Conservation (phyloP, 2,329 filamentous ascomycete genomes). For the Davidsoniella virescens region DNA sequence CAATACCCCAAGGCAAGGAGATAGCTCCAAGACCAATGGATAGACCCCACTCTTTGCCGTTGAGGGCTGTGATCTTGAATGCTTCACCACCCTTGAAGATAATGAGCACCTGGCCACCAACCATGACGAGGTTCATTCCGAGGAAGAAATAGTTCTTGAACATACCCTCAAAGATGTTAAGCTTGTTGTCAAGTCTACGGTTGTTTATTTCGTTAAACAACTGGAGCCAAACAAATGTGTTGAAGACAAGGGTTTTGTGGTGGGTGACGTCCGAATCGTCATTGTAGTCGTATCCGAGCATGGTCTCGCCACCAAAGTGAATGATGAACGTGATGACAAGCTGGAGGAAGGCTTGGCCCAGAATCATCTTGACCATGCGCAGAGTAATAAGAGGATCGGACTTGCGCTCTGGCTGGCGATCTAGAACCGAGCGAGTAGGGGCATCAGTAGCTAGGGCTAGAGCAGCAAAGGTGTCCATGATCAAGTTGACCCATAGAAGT, state of each 20-base stretch:
- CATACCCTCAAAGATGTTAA: conserved; percentile 79
- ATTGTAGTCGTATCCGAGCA: conserved; percentile 33
- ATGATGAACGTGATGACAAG: conserved; percentile 40
- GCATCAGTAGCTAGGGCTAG: conserved; percentile 28
- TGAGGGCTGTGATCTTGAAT: conserved; percentile 50
- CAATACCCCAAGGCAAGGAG: conserved; percentile 57
- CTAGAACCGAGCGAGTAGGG: conserved; percentile 20
- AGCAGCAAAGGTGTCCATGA: conserved; percentile 47
- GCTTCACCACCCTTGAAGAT: conserved; percentile 65
- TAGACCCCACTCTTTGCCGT: conserved; percentile 63
- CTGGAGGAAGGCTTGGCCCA: conserved; percentile 45
- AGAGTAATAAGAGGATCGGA: conserved; percentile 56
- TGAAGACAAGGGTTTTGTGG: conserved; percentile 48
- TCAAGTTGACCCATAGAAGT: conserved; percentile 46
- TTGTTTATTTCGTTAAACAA: conserved; percentile 76
- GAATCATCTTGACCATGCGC: conserved; percentile 53
- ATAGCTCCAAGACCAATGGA: conserved; percentile 62
- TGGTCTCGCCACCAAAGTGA: conserved; percentile 41
- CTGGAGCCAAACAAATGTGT: conserved; percentile 57
- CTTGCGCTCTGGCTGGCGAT: conserved; percentile 38
- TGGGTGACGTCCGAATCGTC: conserved; percentile 25
- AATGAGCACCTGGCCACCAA: conserved; percentile 71
- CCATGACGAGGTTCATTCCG: conserved; percentile 63
- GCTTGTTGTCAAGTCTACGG: conserved; percentile 67
- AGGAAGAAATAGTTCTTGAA: conserved; percentile 69